Base-by-base conservation (phyloP, 148 eudicot genomes). In the Cornus suecica region DNA sequence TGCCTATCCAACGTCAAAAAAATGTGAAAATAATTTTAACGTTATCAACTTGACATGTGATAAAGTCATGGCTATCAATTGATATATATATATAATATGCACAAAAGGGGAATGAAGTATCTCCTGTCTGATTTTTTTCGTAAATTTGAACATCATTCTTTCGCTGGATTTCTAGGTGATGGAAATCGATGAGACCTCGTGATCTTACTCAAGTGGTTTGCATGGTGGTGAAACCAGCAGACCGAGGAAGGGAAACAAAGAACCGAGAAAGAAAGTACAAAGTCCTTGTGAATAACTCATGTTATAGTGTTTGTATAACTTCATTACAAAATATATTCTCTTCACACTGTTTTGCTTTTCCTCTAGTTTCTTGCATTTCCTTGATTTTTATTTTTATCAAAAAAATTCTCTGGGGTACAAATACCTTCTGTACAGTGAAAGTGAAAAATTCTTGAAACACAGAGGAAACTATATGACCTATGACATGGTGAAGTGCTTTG, bases 181-280 rank as follows among this genome's bases (percentile, higher is more conserved):
- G 98, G 91, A 78, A 37, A 91, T 93, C 67, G 91, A 91, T 32
- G 97, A 93, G 81, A 83, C 92, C 72, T 78, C 84, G 62, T 90
- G 89, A 92, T 66, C 37, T 76, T 52, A 64, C 23, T 10, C 11
- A n/a, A 20, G 52, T 11, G 60, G 68, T 74, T 71, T 66, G 8
- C 37, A 74, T 76, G 66, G 52, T 76, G 82, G 73, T 77, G 83
- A 71, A 65, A 75, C 74, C 65, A 48, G 74, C 74, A 29, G 26
- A n/a, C 27, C 42, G 61, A 48, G 41, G 27, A 29, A 72, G 14
- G 41, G 22, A 69, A 68, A 64, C 23, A 26, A 70, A 72, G 58
- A 81, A 76, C 30, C 65, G 66, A 62, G 72, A n/a, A 26, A 51
- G 56, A 73, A 66, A 68, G 28, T 86, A 82, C 86, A 84, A 79